Base-by-base conservation (phyloP, 2,329 filamentous ascomycete species). In the Thyridium curvatum region DNA sequence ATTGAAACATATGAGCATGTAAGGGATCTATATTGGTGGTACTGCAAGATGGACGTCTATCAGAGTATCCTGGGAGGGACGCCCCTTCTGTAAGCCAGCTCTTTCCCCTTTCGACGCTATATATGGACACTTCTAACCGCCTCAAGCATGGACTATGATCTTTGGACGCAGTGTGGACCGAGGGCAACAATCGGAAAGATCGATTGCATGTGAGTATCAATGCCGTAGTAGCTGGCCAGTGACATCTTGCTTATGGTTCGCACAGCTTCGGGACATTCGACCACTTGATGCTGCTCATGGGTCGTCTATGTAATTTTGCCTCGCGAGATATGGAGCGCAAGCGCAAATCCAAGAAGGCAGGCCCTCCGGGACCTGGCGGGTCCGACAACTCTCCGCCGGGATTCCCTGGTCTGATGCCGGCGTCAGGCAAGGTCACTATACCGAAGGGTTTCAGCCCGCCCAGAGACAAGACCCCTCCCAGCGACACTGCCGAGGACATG, bases 11-110 rank as follows among this genome's bases (percentile, higher is more conserved):
- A 86, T 52, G 85, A 93, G 52, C 82, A 85, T 13, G 71, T 93
- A 30, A 79, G 85, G 46, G 93, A 97, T 61, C 64, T 97, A 5
- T 94, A 85, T 55, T 98, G 91, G 90, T 96, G 89, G 86, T 96
- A 90, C 57, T 83, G 78, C 51, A 94, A 95, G 60, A 93, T 96
- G 69, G 93, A 97, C 58, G 79, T 86, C 8, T 94, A 91, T 50
- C 91, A 96, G 58, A 89, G 86, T 55, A 78, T 96, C 44, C 68
- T 97, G 17, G 93, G 90, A 48, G 91, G 88, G 8, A 90, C 91
- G 32, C 75, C 75, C 45, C 68, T 94, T 34, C 82, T 96, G 88
- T 95, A 68, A 73, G 88, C 74, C 17, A 5, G 14, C 12, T 12
- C 26, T 32, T 30, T 26, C 34, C 33, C 17, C 16, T 21, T 37